Evolutionary conservation across 2,329 filamentous ascomycete species (phyloP), one percentile per base, ranked within the genome.

Genomic region (Sporothrix humicola): DNA sequence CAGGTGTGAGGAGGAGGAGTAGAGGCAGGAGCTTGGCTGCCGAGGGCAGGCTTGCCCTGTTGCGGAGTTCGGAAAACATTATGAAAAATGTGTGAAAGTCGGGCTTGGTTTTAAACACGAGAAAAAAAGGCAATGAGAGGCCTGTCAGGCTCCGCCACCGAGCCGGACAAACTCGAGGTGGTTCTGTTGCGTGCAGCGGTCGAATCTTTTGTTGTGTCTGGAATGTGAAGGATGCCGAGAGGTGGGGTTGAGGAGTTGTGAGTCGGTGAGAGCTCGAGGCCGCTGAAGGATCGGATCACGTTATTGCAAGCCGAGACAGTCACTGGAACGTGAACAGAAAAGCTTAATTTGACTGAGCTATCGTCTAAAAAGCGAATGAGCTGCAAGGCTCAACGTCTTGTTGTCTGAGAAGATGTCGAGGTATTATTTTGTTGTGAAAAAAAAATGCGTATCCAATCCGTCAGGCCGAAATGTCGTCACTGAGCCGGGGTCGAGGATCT

Each of bases 1-100:
- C 74, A 77, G 80, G 77, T 76, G 50, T 44, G 48, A 63, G 23
- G 6, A 73, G 52, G 52, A 75, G 71, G 13, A 71, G 50, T 3
- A 72, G 31, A 15, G 59, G 70, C 9, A 71, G 59, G 17, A 73
- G 74, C 44, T 46, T 50, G 10, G 31, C 68, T 15, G 61, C 44
- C 42, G 69, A 56, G 44, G 23, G 61, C 9, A 44, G 46, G 50
- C 12, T 23, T 37, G 73, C 63, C 37, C 65, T 46, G 65, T 58
- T 66, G 66, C 42, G 15, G 52, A 66, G 66, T 44, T 46, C 9
- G 31, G 56, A 59, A 48, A 66, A 46, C 73, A 74, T 74, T 58
- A 71, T 46, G 65, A 61, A 17, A 56, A 4, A 20, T 20, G 50
- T 37, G n/a, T 31, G 23, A 17, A 17, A 20, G n/a, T 20, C 31